These are phyloP conservation scores for Diaporthe citri DNA, from an alignment of 2,329 filamentous ascomycete genomes.

Conservation along the genomic window DNA sequence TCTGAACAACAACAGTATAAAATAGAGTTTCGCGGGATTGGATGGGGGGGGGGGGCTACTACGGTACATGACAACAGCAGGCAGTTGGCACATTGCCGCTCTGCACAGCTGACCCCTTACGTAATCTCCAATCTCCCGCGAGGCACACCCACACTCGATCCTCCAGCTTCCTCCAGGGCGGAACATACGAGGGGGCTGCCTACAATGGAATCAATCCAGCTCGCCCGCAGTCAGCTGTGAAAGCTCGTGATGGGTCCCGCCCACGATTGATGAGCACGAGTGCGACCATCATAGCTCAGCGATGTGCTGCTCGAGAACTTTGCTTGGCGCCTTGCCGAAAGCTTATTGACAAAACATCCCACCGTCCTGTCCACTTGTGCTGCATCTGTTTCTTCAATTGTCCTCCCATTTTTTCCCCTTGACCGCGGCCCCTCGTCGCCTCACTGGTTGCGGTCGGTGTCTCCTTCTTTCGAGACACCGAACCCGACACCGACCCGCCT, in stretches of 20 bases:
- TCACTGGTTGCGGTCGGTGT: neutral
- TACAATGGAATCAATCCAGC: neutral
- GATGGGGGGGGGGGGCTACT: neutral
- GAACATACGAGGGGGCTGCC: neutral
- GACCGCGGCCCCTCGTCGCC: neutral
- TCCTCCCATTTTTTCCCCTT: neutral
- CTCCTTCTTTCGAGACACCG: conserved; percentile 16
- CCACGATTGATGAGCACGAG: neutral
- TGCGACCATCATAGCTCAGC: neutral
- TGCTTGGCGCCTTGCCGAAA: conserved; percentile 19
- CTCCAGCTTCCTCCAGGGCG: neutral
- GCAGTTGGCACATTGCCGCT: neutral
- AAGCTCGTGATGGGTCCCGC: neutral
- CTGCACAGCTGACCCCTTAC: conserved; percentile 26
- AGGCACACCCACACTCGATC: conserved; percentile 11
- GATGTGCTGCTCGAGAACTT: neutral
- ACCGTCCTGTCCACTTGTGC: neutral
- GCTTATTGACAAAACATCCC: conserved; percentile 14
- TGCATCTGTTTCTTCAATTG: neutral
- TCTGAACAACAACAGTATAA: neutral
- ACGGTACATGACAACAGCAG: neutral
- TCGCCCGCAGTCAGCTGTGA: neutral
- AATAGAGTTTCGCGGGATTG: conserved; percentile 18
- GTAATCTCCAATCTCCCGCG: conserved; percentile 23
- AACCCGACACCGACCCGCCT: conserved; percentile 13